Percentiles rank a stretch among this genome's conserved stretches.
These are phyloP conservation scores for Penicillium verrucosum DNA, from an alignment of 2,329 filamentous ascomycete genomes.

Conservation along the genomic window DNA sequence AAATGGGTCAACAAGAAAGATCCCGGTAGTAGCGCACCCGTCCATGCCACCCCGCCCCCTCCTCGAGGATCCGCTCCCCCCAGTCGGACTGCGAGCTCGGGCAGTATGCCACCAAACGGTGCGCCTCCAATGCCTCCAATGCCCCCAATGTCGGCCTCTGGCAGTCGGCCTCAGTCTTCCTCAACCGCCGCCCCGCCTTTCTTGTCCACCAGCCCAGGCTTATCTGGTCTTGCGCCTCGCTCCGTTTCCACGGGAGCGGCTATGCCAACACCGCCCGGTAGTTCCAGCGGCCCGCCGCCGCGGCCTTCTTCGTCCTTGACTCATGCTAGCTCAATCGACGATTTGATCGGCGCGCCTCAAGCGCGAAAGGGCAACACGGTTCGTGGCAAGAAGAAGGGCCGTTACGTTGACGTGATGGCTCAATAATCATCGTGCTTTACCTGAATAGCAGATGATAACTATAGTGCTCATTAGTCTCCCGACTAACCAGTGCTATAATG, in stretches of 20 bases:
- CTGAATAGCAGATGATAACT: background rate
- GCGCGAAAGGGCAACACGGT: slow-evolving; percentile 62
- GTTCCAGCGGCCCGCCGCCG: slow-evolving; percentile 44
- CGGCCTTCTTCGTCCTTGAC: slow-evolving; percentile 78
- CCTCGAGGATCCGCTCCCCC: slow-evolving; percentile 58
- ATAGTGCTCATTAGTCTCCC: background rate
- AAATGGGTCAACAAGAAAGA: slow-evolving; percentile 98
- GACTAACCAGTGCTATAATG: slow-evolving; percentile 15
- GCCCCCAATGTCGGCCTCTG: slow-evolving; percentile 13
- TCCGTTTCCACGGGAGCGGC: slow-evolving; percentile 39
- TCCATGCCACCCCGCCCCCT: slow-evolving; percentile 70
- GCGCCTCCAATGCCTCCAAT: slow-evolving; percentile 19
- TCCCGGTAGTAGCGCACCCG: slow-evolving; percentile 59
- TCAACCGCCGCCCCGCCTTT: slow-evolving; percentile 26
- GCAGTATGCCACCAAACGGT: slow-evolving; percentile 50
- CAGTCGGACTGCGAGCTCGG: slow-evolving; percentile 53
- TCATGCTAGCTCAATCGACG: slow-evolving; percentile 91
- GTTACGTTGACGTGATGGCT: slow-evolving; percentile 96
- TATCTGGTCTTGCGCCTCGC: slow-evolving; percentile 30
- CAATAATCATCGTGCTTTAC: slow-evolving; percentile 43
- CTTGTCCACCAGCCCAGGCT: slow-evolving; percentile 32
- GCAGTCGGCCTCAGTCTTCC: slow-evolving; percentile 35
- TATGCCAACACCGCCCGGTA: slow-evolving; percentile 35
- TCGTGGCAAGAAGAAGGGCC: slow-evolving; percentile 75
- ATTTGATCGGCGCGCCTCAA: slow-evolving; percentile 73